Evolutionary conservation across 768 basidiomycete species (phyloP).

Genomic region (Mycena filopes): DNA sequence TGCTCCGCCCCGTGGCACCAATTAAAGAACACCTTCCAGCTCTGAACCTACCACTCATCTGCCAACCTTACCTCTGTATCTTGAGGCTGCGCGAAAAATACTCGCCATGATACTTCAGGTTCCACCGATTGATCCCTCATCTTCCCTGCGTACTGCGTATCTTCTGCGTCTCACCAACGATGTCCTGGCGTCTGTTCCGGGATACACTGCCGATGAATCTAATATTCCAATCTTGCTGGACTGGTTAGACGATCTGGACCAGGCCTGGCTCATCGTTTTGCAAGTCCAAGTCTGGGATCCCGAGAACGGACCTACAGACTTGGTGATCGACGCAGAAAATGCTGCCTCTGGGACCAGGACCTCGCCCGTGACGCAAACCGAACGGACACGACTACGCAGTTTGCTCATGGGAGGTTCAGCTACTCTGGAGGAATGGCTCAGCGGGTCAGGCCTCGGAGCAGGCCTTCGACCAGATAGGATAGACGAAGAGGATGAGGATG

Average conservation of each 20-base stretch:
- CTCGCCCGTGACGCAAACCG: conserved; percentile 72
- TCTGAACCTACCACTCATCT: conserved; percentile 62
- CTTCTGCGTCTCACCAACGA: conserved; percentile 82
- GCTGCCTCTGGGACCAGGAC: conserved; percentile 47
- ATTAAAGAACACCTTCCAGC: conserved; percentile 42
- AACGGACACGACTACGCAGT: conserved; percentile 75
- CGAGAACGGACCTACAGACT: conserved; percentile 48
- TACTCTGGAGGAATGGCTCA: conserved; percentile 76
- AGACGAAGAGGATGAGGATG: conserved; percentile 41
- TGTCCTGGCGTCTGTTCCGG: conserved; percentile 65
- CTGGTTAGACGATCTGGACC: conserved; percentile 79
- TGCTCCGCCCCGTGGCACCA: conserved; percentile 9
- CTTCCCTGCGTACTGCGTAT: conserved; percentile 70
- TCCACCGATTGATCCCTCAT: conserved; percentile 78
- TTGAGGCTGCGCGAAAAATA: conserved; percentile 65
- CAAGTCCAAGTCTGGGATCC: conserved; percentile 76
- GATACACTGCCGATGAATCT: conserved; percentile 62
- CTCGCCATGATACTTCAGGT: conserved; percentile 76
- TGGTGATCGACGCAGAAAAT: conserved; percentile 52
- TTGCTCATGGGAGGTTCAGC: conserved; percentile 69
- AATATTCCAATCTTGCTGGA: conserved; percentile 66
- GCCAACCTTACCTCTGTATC: conserved; percentile 68
- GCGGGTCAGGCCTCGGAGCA: conserved; percentile 40
- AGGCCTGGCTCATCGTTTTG: conserved; percentile 77
- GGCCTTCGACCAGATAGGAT: conserved; percentile 30